Evolutionary conservation across 2,329 filamentous ascomycete genomes (phyloP).

Genomic region (Neonectria hederae): DNA sequence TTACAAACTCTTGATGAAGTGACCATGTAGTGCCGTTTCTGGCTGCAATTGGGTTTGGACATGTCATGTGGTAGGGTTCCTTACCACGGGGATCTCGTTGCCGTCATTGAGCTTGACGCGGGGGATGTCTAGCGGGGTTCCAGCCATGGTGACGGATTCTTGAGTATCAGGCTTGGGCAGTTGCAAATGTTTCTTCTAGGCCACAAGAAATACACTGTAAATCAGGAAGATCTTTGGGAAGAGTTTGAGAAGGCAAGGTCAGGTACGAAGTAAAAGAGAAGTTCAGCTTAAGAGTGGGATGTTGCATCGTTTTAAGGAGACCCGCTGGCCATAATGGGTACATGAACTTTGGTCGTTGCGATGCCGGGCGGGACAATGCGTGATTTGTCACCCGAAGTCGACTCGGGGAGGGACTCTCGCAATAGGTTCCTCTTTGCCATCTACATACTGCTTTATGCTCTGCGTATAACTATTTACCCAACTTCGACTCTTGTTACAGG

Average conservation of each 20-base stretch:
- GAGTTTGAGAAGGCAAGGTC: background rate
- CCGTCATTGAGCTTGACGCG: conserved; percentile 78
- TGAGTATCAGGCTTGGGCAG: background rate
- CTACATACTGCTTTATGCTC: background rate
- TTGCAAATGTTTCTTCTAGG: background rate
- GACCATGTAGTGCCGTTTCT: background rate
- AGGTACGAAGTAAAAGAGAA: background rate
- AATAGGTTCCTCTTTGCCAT: background rate
- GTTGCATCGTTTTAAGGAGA: conserved; percentile 14
- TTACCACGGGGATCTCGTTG: conserved; percentile 74
- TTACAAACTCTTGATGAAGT: background rate
- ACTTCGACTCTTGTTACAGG: background rate
- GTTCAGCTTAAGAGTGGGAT: conserved; percentile 14
- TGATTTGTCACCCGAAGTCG: conserved; percentile 25
- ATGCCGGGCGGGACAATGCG: conserved; percentile 31
- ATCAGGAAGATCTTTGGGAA: background rate
- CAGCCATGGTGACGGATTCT: conserved; percentile 23
- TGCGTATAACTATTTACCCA: conserved; percentile 1
- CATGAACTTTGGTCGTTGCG: conserved; percentile 18
- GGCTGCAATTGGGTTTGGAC: background rate
- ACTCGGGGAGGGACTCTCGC: background rate
- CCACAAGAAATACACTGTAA: too few relatives aligned
- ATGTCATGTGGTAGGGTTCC: conserved; percentile 27
- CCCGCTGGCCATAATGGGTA: conserved; percentile 8
- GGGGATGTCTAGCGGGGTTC: conserved; percentile 53